phyloP scores from a whole-genome alignment of 169 alveolate genomes.

The Eimeria acervulina region DNA sequence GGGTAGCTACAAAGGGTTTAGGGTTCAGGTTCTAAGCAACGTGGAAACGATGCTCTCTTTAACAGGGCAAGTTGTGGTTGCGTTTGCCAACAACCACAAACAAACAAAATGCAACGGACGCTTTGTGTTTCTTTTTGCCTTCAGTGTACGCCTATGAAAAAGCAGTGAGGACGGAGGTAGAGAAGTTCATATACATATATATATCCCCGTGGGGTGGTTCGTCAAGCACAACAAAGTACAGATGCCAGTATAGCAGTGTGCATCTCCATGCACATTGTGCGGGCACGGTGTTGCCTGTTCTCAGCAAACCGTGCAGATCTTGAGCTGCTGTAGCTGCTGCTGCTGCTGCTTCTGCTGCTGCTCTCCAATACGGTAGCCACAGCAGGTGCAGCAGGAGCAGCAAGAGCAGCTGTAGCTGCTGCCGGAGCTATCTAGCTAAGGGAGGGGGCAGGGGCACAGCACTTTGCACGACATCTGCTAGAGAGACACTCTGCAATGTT shows the following conservation, averaged over 20 bases:
- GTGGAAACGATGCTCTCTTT: background rate
- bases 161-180: background rate
- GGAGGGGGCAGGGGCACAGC: background rate
- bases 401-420: background rate
- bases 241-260: background rate
- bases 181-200: background rate
- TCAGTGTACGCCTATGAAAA: background rate
- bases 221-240: background rate
- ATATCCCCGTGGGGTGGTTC: background rate
- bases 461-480: conserved; percentile 41
- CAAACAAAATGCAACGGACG: background rate
- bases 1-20: background rate
- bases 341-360: background rate
- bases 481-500: conserved; percentile 4
- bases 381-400: background rate
- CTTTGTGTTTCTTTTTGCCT: background rate
- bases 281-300: background rate
- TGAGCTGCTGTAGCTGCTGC: background rate
- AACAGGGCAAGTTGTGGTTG: background rate
- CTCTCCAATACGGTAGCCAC: background rate
- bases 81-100: background rate
- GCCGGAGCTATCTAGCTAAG: background rate
- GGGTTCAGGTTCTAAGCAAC: background rate
- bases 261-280: background rate
- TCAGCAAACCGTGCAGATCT: background rate